Percentiles rank a stretch among this genome's conserved stretches.
phyloP scores from a whole-genome alignment of 78 protist species.

The Abeoforma whisleri region DNA sequence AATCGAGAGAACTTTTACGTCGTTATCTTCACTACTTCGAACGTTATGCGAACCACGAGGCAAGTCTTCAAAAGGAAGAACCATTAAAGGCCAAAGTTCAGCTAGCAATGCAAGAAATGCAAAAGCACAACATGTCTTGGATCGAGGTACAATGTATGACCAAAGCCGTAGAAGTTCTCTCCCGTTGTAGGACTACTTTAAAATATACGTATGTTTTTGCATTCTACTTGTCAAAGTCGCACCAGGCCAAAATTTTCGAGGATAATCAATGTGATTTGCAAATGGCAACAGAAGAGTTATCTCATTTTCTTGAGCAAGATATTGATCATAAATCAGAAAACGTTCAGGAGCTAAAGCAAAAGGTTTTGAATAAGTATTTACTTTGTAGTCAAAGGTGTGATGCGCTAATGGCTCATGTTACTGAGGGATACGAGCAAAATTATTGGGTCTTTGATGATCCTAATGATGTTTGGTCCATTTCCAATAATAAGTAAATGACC shows the following conservation, averaged over 20 bases:
- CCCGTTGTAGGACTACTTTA: slow-evolving; percentile 46
- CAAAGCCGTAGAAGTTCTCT: slow-evolving; percentile 43
- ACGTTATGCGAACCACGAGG: slow-evolving; percentile 59
- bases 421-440: background rate
- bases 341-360: background rate
- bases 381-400: background rate
- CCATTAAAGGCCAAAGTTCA: background rate
- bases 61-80: slow-evolving; percentile 30
- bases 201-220: slow-evolving; percentile 66
- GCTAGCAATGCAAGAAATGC: slow-evolving; percentile 38
- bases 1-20: slow-evolving; percentile 39
- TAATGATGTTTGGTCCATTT: too few relatives aligned
- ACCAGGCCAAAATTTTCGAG: slow-evolving; percentile 53
- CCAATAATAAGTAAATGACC: too few relatives aligned
- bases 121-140: slow-evolving; percentile 20
- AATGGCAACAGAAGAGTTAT: background rate
- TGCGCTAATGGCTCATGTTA: background rate
- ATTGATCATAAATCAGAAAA: background rate
- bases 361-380: background rate
- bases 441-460: background rate
- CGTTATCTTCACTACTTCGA: slow-evolving; percentile 56
- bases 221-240: slow-evolving; percentile 37
- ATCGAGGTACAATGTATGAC: slow-evolving; percentile 50
- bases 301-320: background rate
- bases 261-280: slow-evolving; percentile 45